Conservation (phyloP, 345 rosid species). For the Eucalyptus tenuipes region DNA sequence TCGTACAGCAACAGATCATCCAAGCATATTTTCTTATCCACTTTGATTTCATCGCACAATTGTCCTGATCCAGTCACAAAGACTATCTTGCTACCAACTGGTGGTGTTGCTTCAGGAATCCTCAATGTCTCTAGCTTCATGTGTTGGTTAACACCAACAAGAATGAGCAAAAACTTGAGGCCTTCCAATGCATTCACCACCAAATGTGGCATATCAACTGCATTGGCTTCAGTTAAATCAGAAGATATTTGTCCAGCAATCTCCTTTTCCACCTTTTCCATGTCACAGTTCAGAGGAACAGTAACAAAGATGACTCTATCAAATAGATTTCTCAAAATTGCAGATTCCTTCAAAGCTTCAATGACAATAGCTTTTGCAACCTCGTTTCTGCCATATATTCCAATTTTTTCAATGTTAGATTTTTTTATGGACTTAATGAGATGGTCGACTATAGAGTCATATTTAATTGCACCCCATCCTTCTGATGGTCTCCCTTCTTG, state of each 20-base stretch:
- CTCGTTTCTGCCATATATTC: background rate
- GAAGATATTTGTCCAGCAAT: background rate
- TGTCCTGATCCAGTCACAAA: background rate
- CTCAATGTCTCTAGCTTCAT: background rate
- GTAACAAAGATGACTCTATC: background rate
- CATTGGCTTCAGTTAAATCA: background rate
- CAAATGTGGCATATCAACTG: background rate
- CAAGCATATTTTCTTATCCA: background rate
- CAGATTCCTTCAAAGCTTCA: background rate
- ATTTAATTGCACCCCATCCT: background rate
- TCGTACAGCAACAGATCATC: rapidly evolving
- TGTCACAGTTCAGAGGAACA: background rate
- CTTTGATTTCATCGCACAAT: background rate
- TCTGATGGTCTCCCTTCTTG: background rate
- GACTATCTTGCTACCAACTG: background rate
- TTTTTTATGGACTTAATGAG: background rate
- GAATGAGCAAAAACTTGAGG: background rate
- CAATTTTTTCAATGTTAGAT: background rate
- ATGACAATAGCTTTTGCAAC: background rate
- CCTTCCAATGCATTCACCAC: background rate
- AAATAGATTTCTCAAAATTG: background rate
- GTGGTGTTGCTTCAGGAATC: rapidly evolving
- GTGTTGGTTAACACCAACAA: background rate
- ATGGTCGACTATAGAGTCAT: background rate
- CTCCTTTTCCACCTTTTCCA: background rate